Evolutionary conservation across 2,329 filamentous ascomycete genomes (phyloP).

Genomic region (Colletotrichum sp.): DNA sequence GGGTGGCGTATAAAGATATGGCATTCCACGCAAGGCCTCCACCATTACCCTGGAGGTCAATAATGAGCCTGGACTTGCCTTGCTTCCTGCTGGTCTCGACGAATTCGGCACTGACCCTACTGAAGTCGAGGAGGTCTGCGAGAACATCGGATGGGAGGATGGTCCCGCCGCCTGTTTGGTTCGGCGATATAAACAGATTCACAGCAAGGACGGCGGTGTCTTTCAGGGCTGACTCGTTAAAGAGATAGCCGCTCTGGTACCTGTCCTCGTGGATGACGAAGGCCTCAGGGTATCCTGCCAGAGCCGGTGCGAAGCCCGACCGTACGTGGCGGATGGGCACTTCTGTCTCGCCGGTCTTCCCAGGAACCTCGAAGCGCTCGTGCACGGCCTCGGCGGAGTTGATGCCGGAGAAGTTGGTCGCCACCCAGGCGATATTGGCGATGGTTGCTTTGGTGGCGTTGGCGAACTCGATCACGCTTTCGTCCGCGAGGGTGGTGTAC

Average conservation of each 20-base stretch:
- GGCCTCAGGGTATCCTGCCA: slow-evolving; percentile 12
- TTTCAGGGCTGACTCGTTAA: not conserved
- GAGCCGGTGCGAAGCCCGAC: not conserved
- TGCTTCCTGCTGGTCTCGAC: slow-evolving; percentile 47
- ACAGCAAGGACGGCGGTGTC: slow-evolving; percentile 19
- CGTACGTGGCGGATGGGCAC: not conserved
- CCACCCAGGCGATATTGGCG: slow-evolving; percentile 8
- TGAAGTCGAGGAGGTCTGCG: not conserved
- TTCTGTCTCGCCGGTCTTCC: not conserved
- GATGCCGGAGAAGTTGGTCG: slow-evolving; percentile 12
- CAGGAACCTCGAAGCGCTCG: slow-evolving; percentile 9
- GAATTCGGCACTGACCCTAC: slow-evolving; percentile 33
- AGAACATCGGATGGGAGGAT: not conserved
- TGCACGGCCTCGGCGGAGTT: slow-evolving; percentile 9
- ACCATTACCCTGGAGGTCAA: slow-evolving; percentile 67
- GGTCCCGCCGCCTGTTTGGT: not conserved
- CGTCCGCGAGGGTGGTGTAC: slow-evolving; percentile 8
- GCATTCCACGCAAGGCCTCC: slow-evolving; percentile 49
- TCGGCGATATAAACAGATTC: not conserved
- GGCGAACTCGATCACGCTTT: slow-evolving; percentile 17
- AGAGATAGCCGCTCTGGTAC: slow-evolving; percentile 17
- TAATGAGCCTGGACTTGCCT: slow-evolving; percentile 63
- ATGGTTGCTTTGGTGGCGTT: slow-evolving; percentile 8
- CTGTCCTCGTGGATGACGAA: slow-evolving; percentile 3
- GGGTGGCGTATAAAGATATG: not conserved